phyloP scores from a whole-genome alignment of 768 basidiomycete genomes.

The Guyanaporus albipodus region DNA sequence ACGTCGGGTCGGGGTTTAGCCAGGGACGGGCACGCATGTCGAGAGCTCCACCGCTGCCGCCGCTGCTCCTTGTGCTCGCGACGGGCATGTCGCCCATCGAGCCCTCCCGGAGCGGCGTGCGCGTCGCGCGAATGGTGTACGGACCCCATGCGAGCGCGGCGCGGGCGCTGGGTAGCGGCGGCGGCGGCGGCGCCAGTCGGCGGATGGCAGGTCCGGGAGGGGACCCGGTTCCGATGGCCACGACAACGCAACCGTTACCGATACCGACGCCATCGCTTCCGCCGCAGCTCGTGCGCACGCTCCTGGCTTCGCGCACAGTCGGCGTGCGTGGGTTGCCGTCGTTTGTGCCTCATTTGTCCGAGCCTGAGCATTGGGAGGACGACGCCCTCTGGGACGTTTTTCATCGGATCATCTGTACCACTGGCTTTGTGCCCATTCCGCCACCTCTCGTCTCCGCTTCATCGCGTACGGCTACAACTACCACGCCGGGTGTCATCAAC shows the following conservation, averaged over 20 bases:
- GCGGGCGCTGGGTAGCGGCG: neutral
- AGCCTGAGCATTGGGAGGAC: slow-evolving; percentile 22
- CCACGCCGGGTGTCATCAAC: no score
- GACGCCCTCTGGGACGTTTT: slow-evolving; percentile 36
- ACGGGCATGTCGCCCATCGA: slow-evolving; percentile 11
- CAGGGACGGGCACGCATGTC: slow-evolving; percentile 21
- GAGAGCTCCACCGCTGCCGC: slow-evolving; percentile 32
- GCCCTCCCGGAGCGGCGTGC: slow-evolving; percentile 23
- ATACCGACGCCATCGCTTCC: slow-evolving; percentile 33
- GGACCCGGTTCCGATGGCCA: no score
- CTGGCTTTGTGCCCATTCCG: slow-evolving; percentile 38
- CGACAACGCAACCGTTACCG: neutral
- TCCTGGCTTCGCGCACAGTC: slow-evolving; percentile 18
- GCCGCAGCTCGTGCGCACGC: slow-evolving; percentile 27
- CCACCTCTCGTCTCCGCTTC: slow-evolving; percentile 7
- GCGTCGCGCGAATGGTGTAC: slow-evolving; percentile 14
- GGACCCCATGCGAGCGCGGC: slow-evolving; percentile 21
- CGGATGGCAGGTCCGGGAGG: no score
- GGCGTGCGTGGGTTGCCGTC: slow-evolving; percentile 18
- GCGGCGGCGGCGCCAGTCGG: no score
- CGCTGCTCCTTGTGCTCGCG: slow-evolving; percentile 25
- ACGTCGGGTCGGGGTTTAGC: slow-evolving; percentile 1
- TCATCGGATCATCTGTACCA: slow-evolving; percentile 41
- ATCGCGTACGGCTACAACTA: neutral
- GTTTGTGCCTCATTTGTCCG: slow-evolving; percentile 12